Base-by-base conservation (phyloP, 176 grass and related monocot genomes). In the Oryza meyeriana region DNA sequence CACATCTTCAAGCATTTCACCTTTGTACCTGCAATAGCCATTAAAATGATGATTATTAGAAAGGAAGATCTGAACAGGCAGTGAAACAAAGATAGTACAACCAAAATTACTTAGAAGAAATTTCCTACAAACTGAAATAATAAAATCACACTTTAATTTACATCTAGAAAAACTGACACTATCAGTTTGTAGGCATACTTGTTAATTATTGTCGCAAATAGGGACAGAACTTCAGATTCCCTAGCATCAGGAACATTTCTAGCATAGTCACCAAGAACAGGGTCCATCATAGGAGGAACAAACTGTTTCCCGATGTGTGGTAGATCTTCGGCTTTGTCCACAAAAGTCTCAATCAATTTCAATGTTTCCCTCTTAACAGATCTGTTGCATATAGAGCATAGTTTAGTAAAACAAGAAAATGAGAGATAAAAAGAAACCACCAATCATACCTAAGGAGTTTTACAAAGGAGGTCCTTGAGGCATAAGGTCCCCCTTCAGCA, bases 201-300 rank as follows among this genome's bases (percentile, higher is more conserved):
- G 89, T 99, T 99, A 82, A 99, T 99, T 73, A 99, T 99, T 14
- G 97, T 99, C 12, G 91, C 93, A 61, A 90, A 99, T 28, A 99
- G 68, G 18, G 97, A 99, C 42, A 99, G 83, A 31, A 99, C 97
- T 99, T 99, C 97, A 63, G 97, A 99, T 87, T 99, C 97, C 86
- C 97, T 96, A 17, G 97, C 97, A 75, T 99, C 93, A 59, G 97
- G 97, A 82, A 99, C 91, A 88, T 99, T 99, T 90, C 97, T 99
- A 63, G 93, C 87, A 80, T 99, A 99, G 78, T 99, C 97, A 69
- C 83, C 91, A 44, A 99, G 93, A 22, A 99, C 83, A 78, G 97
- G 93, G 77, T 99, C 97, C 97, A 99, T 96, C 97, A 99, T 99
- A 45, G 97, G 97, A 64, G 97, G 97, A 74, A 99, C 97, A 88